phyloP scores from a whole-genome alignment of 306 rosid species.

The Glycine latifolia region DNA sequence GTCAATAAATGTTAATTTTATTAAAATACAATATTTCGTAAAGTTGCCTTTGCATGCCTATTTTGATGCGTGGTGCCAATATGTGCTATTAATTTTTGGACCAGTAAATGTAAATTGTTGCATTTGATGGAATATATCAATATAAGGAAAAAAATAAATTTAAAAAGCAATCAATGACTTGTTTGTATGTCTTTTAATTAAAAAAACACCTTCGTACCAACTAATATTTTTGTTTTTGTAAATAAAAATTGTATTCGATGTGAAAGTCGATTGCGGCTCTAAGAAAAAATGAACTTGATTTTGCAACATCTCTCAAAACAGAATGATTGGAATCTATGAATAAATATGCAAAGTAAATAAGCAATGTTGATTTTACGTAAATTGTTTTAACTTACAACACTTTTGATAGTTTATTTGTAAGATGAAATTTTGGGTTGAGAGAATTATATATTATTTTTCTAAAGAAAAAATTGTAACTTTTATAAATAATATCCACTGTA shows the following conservation, averaged over 20 bases:
- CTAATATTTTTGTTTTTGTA: no score
- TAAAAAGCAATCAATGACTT: no score
- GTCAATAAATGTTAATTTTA: no score
- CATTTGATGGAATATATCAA: neutral
- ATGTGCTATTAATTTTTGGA: neutral
- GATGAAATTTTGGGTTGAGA: no score
- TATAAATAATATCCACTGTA: neutral
- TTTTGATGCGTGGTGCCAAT: neutral
- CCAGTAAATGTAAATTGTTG: no score
- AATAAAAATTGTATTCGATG: neutral
- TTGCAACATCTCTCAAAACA: neutral
- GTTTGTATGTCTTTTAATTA: no score
- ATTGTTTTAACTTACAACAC: neutral
- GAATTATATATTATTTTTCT: no score
- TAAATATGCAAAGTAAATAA: neutral
- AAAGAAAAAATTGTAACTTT: no score
- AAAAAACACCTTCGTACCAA: no score
- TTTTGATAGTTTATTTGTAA: no score
- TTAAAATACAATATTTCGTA: no score
- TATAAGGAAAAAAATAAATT: neutral
- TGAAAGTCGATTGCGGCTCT: neutral
- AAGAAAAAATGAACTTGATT: neutral
- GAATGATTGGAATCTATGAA: neutral
- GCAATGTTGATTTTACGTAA: neutral
- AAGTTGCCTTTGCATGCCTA: no score